Evolutionary conservation across 345 rosid species (phyloP), one percentile per base, ranked within the genome.

Genomic region (Lagerstroemia speciosa): DNA sequence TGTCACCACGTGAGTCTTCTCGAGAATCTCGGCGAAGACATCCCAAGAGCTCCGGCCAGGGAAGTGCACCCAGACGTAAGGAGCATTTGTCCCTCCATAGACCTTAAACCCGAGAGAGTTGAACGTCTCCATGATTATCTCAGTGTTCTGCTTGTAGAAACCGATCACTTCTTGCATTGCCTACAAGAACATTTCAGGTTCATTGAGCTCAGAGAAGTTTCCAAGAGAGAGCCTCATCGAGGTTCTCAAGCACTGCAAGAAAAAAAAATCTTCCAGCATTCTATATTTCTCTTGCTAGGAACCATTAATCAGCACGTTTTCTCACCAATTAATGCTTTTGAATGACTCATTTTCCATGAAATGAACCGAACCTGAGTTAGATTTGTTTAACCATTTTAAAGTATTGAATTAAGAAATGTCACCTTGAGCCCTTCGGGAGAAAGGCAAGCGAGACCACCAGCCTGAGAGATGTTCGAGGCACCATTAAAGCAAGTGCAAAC

Each of bases 41-140:
- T 94, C 97, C 99, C 99, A 94, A 48, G 99, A 94, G 89, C 87
- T 91, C 19, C 74, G 84, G 22, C 97, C 95, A 31, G 99, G 99
- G 78, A 94, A 89, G 62, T 94, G 95, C 37, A 91, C 88, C 99
- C 99, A 94, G n/a, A 91, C 95, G 33, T 91, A 91, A 11, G 99
- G 99, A 10, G 97, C 99, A 57, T 91, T 89, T 76, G 67, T 78
- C 36, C 99, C 99, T 66, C 97, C 97, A 41, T 84, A 89, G 20
- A 89, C 97, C 65, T 85, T 83, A 61, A 89, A 89, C 20, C 95
- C 95, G 0, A 94, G 95, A 0, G 95, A 88, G 46, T 81, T 80
- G 71, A 94, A 94, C 9, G 99, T 86, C 10, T 94, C 89, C 34
- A 80, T 74, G 26, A 94, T 88, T 69, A 94, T 94, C 48, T 84